These are phyloP conservation scores for Citrus inodora DNA, from an alignment of 345 rosid species.

Conservation along the genomic window DNA sequence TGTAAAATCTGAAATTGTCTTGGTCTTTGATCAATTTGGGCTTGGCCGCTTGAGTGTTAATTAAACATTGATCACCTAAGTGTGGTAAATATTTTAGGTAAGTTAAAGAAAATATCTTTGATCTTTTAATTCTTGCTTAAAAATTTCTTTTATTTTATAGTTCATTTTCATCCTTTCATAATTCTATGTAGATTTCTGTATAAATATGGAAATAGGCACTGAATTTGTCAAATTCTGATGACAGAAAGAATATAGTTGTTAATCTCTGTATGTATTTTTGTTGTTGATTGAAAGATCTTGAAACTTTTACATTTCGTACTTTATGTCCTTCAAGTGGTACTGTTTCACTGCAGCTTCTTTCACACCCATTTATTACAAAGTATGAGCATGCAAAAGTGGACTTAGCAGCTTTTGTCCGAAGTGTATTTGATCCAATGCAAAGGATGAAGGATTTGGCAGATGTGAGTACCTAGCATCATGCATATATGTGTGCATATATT, in stretches of 20 bases:
- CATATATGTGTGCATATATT: no score
- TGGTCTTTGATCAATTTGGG: neutral
- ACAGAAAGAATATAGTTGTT: neutral
- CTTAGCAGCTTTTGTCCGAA: conserved; percentile 68
- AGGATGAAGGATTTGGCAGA: conserved; percentile 93
- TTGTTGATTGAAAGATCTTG: neutral
- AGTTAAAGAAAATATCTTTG: neutral
- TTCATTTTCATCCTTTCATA: neutral
- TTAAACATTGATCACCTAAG: neutral
- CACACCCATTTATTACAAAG: conserved; percentile 81
- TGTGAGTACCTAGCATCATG: conserved; percentile 43
- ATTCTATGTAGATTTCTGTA: neutral
- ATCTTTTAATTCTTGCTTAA: neutral
- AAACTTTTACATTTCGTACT: conserved; percentile 7
- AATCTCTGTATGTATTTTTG: neutral
- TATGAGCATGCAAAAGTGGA: conserved; percentile 54
- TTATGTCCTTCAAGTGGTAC: conserved; percentile 18
- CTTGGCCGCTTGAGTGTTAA: neutral
- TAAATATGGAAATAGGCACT: neutral
- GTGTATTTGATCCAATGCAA: conserved; percentile 81
- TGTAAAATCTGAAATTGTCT: neutral
- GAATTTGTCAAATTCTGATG: neutral
- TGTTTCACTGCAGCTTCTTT: conserved; percentile 64
- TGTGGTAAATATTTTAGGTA: neutral
- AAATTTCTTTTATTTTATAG: neutral